Base-by-base conservation (phyloP, 1,284 basidiomycete species). In the Wallemia mellicola region DNA sequence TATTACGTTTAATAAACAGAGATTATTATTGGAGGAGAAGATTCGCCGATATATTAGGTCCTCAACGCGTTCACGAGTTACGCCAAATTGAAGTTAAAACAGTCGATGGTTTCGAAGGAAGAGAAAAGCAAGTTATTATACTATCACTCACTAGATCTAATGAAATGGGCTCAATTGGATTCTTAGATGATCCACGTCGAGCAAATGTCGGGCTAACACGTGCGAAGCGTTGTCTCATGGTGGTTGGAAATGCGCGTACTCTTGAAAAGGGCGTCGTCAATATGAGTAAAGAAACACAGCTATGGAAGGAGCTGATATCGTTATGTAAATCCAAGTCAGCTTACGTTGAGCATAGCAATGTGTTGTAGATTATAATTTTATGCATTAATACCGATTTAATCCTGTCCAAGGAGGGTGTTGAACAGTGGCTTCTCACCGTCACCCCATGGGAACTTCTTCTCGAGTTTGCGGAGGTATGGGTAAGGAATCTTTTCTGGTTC, bases 51-150 rank as follows among this genome's bases (percentile, higher is more conserved):
- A 73, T 77, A 1, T 73, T 88, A 14, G 84, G 83, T 17, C 68
- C 73, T 5, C 74, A 75, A 57, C 77, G 83, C 38, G 78, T 74
- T n/a, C 70, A 74, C 67, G 78, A 86, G 63, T 67, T 84, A 2
- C 66, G 69, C 1, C 68, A 77, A 57, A 76, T 91, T 59, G 86
- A 89, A 67, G 76, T 89, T 65, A 83, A 82, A 69, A 89, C 86
- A 0, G 86, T 91, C 9, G 86, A 91, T 66, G 89, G 87, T 17
- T 95, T 92, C 68, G 86, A 95, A 68, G 88, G 88, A 0, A 76
- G 87, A 57, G 86, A 95, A 71, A 94, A 94, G 72, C 79, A 83
- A 15, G 80, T 89, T 27, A 85, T 94, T 64, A 74, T 94, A 58
- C 89, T 94, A 67, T 86, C 83, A 54, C 89, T 87, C 0, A 86